Base-by-base conservation (phyloP, 2,329 filamentous ascomycete genomes). In the Dryadomyces quercus-mongolicae region DNA sequence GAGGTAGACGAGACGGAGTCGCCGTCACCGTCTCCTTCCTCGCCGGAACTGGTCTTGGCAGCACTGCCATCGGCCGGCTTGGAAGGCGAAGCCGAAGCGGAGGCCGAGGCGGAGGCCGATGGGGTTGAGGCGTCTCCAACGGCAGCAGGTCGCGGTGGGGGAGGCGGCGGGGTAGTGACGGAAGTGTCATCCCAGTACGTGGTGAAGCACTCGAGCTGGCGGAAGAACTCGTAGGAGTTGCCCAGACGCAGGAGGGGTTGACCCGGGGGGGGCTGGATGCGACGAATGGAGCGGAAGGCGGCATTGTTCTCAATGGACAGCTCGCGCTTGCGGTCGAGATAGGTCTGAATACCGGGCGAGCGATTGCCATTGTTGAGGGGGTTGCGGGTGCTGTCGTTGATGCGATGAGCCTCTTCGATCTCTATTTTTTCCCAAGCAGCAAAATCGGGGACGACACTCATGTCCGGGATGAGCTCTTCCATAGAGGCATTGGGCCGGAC, bases 201-300 rank as follows among this genome's bases (percentile, higher is more conserved):
- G 2, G 79, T 77, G 62, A 82, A 74, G 25, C 73, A 64, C 60
- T 85, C 81, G 20, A 85, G 70, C 60, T 80, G 77, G 52, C 78
- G 78, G 67, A 77, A 85, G 65, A 85, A 84, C 65, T 84, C 81
- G 60, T 83, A 84, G 5, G 78, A 75, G 59, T 82, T 83, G 15
- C 81, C 81, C 8, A 85, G 66, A 7, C 80, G 75, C 34, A 75
- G 72, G 40, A 75, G 70, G 48, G 72, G 67, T 61, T 75, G 74
- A 44, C 80, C 81, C 44, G 73, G 73, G 38, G 73, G 48, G 1
- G 77, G 68, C 6, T 74, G 71, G n/a, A 83, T 69, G 47, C 81
- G 75, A 22, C 80, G 75, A 54, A 84, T 74, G 1, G 78, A 79
- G 25, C 80, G 76, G 62, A 82, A 85, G 8, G 81, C 81, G 44